A percentile compares a stretch with the other conserved stretches of the same genome.
These are phyloP conservation scores for Pythium coloratum DNA, from an alignment of 352 stramenopile species.

Conservation along the genomic window DNA sequence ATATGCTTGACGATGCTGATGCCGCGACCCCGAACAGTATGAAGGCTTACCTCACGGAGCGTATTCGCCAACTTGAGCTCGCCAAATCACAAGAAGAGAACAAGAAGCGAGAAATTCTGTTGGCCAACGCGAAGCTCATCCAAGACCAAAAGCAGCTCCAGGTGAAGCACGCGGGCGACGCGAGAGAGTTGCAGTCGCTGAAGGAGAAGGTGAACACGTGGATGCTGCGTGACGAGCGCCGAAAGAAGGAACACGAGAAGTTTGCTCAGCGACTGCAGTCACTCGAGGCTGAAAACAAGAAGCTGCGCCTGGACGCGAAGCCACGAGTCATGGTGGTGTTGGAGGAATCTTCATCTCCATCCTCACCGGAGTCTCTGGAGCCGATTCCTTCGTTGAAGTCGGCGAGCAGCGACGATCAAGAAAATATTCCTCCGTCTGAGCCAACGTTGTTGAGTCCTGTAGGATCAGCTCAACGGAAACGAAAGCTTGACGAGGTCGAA, in stretches of 20 bases:
- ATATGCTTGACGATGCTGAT: background rate
- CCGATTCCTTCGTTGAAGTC: background rate
- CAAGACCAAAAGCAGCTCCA: slow-evolving; percentile 65
- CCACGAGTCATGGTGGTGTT: background rate
- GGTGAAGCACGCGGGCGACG: slow-evolving; percentile 32
- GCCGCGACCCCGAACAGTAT: background rate
- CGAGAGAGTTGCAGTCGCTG: slow-evolving; percentile 35
- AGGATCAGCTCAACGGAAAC: background rate
- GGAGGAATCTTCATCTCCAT: background rate
- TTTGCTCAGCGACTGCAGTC: slow-evolving; percentile 19
- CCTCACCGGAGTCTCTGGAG: slow-evolving; percentile 7
- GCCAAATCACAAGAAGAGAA: slow-evolving; percentile 41
- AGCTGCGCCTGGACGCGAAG: slow-evolving; percentile 1
- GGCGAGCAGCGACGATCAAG: slow-evolving; percentile 12
- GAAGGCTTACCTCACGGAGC: slow-evolving; percentile 39
- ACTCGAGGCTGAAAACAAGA: slow-evolving; percentile 23
- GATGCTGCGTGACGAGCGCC: slow-evolving; percentile 50
- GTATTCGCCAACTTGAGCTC: slow-evolving; percentile 54
- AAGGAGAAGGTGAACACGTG: slow-evolving; percentile 57
- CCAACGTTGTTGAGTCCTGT: background rate
- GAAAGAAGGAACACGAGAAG: slow-evolving; percentile 37
- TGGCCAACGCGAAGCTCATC: slow-evolving; percentile 67
- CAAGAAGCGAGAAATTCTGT: slow-evolving; percentile 61
- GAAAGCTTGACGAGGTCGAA: slow-evolving; percentile 19
- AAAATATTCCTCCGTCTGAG: slow-evolving; percentile 25